Evolutionary conservation across 306 rosid genomes (phyloP), one percentile per base, ranked within the genome.

Genomic region (Mucuna pruriens): DNA sequence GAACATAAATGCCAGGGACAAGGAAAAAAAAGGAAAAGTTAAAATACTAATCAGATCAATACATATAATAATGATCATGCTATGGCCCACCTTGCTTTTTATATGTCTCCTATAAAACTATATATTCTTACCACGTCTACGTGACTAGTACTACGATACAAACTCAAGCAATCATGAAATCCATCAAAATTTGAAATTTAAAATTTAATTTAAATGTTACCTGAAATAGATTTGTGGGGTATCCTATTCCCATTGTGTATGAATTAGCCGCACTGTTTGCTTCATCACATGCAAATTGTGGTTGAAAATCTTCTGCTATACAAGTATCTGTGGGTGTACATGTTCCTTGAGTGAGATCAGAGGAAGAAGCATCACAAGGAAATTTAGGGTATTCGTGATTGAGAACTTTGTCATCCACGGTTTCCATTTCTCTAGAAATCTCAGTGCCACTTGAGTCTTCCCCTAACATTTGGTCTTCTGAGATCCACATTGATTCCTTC

Each of bases 311-410:
- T 19, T 94, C 98, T 11, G 44, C 87, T 58, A 82, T 85, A 23
- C 88, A 84, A 10, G 89, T 87, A 36, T 91, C 90, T 6, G 89
- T 74, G 0, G 94, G 90, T 22, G 87, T 84, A 38, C 84, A 84
- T 66, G 96, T 91, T 19, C 98, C 97, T 88, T 94, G 98, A 64
- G 97, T 94, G 76, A 94, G 90, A 88, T 94, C 98, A 17, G 97
- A 94, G 58, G 98, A 94, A 49, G 98, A 94, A 31, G 93, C 92
- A 23, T 92, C 97, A 52, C 91, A 87, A 7, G 74, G 80, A 80
- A 90, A 85, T 81, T 88, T 89, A 23, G 88, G 83, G 58, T 82
- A 23, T 23, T 83, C 83, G 25, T 82, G 76, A 58, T 80, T 86
- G 15, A 55, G 36, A 77, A 85, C 33, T 76, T 91, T 91, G 5